phyloP scores from a whole-genome alignment of 352 stramenopile genomes.

The Globisporangium splendens region DNA sequence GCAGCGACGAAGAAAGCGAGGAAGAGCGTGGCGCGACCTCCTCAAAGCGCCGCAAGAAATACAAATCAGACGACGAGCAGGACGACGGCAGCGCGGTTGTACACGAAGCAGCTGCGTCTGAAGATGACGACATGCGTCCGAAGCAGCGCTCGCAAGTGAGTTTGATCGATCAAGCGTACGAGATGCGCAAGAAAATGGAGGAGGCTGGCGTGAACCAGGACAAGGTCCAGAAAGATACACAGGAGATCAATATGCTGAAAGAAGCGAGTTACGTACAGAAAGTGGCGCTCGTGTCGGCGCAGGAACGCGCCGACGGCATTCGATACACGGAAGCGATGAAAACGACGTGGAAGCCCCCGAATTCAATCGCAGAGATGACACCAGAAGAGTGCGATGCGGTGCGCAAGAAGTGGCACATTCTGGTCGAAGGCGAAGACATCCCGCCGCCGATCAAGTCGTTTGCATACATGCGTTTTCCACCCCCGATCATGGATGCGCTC shows the following conservation, averaged over 20 bases:
- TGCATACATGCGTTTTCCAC: slow-evolving; percentile 96
- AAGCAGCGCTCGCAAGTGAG: slow-evolving; percentile 61
- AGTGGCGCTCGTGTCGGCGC: slow-evolving; percentile 91
- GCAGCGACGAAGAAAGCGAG: slow-evolving; percentile 19
- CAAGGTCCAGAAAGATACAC: slow-evolving; percentile 73
- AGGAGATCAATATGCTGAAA: slow-evolving; percentile 93
- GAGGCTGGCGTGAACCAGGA: slow-evolving; percentile 75
- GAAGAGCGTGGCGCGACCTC: slow-evolving; percentile 4
- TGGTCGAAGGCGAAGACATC: slow-evolving; percentile 95
- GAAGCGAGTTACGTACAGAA: slow-evolving; percentile 96
- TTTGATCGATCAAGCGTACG: slow-evolving; percentile 79
- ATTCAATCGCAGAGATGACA: slow-evolving; percentile 83
- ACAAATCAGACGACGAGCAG: slow-evolving; percentile 2
- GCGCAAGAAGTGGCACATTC: slow-evolving; percentile 98
- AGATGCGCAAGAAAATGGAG: slow-evolving; percentile 79
- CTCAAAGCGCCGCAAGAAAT: slow-evolving; percentile 7
- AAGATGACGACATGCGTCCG: slow-evolving; percentile 6
- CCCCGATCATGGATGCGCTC: slow-evolving; percentile 90
- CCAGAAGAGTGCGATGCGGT: slow-evolving; percentile 87
- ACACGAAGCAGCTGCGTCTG: slow-evolving; percentile 9
- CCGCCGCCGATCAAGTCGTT: slow-evolving; percentile 97
- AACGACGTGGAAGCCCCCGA: slow-evolving; percentile 91
- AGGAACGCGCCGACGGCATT: slow-evolving; percentile 90
- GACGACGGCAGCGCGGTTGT: slow-evolving; percentile 10
- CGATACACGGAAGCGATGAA: slow-evolving; percentile 89